Evolutionary conservation across 2,329 filamentous ascomycete species (phyloP).

Genomic region (Colletotrichum filicis): DNA sequence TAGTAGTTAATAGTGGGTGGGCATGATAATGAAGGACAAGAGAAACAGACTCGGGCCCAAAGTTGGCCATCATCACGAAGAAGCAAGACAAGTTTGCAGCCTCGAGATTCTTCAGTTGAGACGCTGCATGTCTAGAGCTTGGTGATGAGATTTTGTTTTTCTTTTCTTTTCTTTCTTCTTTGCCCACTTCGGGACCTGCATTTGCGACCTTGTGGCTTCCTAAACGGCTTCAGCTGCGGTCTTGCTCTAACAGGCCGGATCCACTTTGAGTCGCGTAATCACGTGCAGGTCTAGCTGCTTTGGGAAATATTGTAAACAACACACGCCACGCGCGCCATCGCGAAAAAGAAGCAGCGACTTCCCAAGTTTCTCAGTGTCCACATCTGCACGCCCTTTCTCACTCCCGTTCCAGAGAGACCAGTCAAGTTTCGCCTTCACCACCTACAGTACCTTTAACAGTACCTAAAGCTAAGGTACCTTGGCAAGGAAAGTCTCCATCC

Average conservation of each 20-base stretch:
- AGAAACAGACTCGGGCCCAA: not conserved
- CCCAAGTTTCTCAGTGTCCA: constrained; percentile 1
- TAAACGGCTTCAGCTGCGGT: not conserved
- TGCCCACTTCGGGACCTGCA: constrained; percentile 21
- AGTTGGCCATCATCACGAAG: not conserved
- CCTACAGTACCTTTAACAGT: too few species aligned
- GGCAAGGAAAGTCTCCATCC: constrained; percentile 18
- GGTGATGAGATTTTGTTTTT: constrained; percentile 28
- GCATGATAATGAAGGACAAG: constrained; percentile 15
- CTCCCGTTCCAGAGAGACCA: constrained; percentile 26
- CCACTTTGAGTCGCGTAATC: constrained; percentile 24
- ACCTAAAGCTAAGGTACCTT: too few species aligned
- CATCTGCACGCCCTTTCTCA: constrained; percentile 7
- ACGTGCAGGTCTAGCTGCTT: constrained; percentile 27
- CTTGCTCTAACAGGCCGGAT: constrained; percentile 1
- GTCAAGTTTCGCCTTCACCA: constrained; percentile 10
- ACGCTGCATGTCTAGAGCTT: constrained; percentile 28
- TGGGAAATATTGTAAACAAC: constrained; percentile 36
- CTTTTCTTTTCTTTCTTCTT: too few species aligned
- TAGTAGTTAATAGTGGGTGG: constrained; percentile 3
- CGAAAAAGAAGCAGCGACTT: constrained; percentile 18
- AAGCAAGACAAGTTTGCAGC: constrained; percentile 12
- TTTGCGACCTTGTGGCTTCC: constrained; percentile 16
- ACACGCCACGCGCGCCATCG: constrained; percentile 33
- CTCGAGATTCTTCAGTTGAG: constrained; percentile 32